These are phyloP conservation scores for Turritis glabra DNA, from an alignment of 345 rosid species.

Conservation along the genomic window DNA sequence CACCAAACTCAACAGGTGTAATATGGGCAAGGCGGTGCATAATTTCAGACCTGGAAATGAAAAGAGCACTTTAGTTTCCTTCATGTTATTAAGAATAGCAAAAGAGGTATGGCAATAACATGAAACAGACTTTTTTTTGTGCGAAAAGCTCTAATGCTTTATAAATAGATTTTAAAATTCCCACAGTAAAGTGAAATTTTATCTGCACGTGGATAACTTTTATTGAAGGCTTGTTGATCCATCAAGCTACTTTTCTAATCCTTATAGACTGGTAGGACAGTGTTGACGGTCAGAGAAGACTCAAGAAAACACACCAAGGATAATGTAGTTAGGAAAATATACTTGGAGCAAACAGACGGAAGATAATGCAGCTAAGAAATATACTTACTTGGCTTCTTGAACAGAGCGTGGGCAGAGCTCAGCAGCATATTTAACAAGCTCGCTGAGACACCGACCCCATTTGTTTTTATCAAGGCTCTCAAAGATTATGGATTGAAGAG, in stretches of 20 bases:
- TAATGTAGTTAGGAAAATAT: conserved; percentile 3
- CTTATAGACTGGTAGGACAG: conserved; percentile 3
- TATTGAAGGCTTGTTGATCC: conserved; percentile 5
- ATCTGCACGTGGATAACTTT: neutral
- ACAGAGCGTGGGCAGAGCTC: conserved; percentile 96
- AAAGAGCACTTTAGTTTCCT: conserved; percentile 19
- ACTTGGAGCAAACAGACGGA: neutral
- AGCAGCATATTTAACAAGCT: conserved; percentile 90
- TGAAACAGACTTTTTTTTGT: neutral
- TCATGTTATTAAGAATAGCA: conserved; percentile 12
- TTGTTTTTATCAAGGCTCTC: conserved; percentile 97
- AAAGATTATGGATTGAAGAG: conserved; percentile 90
- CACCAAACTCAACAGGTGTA: conserved; percentile 92
- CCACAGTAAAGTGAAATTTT: neutral
- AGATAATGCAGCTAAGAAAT: conserved; percentile 25
- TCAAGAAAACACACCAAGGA: conserved; percentile 15
- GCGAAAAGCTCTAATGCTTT: conserved; percentile 2
- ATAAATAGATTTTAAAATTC: conserved; percentile 3
- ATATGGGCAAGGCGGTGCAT: conserved; percentile 83
- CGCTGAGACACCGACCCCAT: conserved; percentile 96
- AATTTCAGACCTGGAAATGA: conserved; percentile 69
- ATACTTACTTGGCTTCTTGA: conserved; percentile 88
- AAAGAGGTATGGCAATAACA: conserved; percentile 10
- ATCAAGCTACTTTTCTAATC: conserved; percentile 13
- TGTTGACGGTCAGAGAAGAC: conserved; percentile 16